These are phyloP conservation scores for Omphalotus olearius DNA, from an alignment of 1,284 basidiomycete genomes.

Conservation along the genomic window DNA sequence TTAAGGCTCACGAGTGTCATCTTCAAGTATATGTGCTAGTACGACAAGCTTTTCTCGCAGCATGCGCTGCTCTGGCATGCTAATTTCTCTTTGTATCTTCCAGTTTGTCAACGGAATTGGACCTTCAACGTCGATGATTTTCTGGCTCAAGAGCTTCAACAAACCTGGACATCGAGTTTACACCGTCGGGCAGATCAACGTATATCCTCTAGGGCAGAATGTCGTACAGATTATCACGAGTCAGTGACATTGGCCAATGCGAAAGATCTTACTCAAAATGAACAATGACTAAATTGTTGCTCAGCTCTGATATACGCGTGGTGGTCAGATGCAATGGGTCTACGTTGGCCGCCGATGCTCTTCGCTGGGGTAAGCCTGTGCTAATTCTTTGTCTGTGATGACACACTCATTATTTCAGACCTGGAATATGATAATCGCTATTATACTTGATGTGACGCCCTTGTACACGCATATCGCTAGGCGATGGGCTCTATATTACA, in stretches of 20 bases:
- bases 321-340: conserved; percentile 51
- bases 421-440: conserved; percentile 29
- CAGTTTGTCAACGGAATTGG: conserved; percentile 39
- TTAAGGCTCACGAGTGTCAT: conserved; percentile 1
- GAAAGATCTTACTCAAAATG: neutral
- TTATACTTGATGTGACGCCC: conserved; percentile 32
- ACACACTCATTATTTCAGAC: conserved; percentile 18
- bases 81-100: neutral
- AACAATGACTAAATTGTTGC: neutral
- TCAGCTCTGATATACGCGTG: conserved; percentile 43
- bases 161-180: conserved; percentile 34
- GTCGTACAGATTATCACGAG: conserved; percentile 34
- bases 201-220: conserved; percentile 40
- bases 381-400: neutral
- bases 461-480: conserved; percentile 30
- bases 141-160: conserved; percentile 45
- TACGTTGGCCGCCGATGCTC: conserved; percentile 57
- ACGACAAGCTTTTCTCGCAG: no score
- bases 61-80: no score
- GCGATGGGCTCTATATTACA: conserved; percentile 38
- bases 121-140: conserved; percentile 34
- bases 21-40: conserved; percentile 17
- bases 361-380: conserved; percentile 32
- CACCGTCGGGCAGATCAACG: conserved; percentile 39
- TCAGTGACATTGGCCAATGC: no score